Percentiles rank a stretch among this genome's conserved stretches.
Conservation (phyloP, 2,329 filamentous ascomycete genomes). For the Lachnellula occidentalis region DNA sequence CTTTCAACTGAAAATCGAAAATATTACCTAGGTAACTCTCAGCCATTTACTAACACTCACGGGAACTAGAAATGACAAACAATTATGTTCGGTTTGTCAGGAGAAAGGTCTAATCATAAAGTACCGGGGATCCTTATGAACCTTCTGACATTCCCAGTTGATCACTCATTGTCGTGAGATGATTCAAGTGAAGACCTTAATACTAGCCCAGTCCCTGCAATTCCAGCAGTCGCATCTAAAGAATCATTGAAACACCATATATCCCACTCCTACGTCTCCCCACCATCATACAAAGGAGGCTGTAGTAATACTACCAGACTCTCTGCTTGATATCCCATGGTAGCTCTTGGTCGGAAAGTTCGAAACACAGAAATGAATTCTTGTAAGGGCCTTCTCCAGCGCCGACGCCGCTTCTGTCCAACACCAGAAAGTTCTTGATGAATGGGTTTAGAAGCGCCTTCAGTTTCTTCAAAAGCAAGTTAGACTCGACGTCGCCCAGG, state of each 20-base stretch:
- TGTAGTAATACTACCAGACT: background rate
- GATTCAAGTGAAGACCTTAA: no score
- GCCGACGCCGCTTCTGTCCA: background rate
- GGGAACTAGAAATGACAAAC: no score
- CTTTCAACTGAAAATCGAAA: no score
- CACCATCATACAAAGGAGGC: background rate
- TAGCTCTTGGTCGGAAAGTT: background rate
- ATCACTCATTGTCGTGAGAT: no score
- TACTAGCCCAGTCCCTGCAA: background rate
- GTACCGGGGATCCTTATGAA: no score
- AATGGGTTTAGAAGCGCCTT: background rate
- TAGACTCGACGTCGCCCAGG: background rate
- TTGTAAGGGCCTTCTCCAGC: background rate
- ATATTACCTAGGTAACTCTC: no score
- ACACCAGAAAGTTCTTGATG: background rate
- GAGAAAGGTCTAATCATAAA: no score
- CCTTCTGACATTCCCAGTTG: no score
- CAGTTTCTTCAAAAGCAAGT: background rate
- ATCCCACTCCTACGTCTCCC: background rate
- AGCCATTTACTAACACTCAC: no score
- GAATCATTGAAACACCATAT: background rate
- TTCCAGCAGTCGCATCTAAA: background rate
- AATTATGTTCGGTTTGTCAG: no score
- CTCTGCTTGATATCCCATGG: background rate
- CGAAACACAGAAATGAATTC: background rate